These are phyloP conservation scores for Colletotrichum sp. DNA, from an alignment of 2,329 filamentous ascomycete species.

Conservation along the genomic window DNA sequence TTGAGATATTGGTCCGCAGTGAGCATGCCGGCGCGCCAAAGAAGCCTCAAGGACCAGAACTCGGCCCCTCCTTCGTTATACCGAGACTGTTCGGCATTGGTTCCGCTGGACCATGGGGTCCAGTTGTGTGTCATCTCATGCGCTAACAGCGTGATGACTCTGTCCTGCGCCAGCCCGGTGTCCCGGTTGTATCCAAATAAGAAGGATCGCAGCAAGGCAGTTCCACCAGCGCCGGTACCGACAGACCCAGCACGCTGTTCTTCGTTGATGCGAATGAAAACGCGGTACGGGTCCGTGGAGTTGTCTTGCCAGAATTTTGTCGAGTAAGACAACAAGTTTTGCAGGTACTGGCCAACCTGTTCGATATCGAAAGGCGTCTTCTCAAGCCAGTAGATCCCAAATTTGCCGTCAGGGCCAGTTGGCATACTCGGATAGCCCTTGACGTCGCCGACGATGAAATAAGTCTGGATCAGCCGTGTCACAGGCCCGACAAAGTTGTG, in stretches of 20 bases:
- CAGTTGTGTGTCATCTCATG: slow-evolving; percentile 5
- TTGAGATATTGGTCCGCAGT: not conserved
- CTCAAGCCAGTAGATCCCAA: slow-evolving; percentile 3
- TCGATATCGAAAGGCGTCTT: not conserved
- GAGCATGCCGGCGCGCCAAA: not conserved
- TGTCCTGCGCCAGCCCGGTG: not conserved
- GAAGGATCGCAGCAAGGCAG: not conserved
- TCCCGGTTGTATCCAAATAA: not conserved
- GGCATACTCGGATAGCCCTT: not conserved
- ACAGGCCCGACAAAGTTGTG: not conserved
- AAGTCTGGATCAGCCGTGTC: not conserved
- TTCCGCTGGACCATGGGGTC: not conserved
- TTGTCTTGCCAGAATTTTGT: not conserved
- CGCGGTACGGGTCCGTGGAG: not conserved
- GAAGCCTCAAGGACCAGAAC: slow-evolving; percentile 3
- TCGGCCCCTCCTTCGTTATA: slow-evolving; percentile 2
- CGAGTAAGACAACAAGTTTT: not conserved
- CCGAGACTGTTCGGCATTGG: not conserved
- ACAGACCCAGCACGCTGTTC: not conserved
- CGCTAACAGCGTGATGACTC: not conserved
- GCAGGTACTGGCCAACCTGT: not conserved
- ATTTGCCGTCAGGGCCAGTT: not conserved
- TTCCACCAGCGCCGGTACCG: not conserved
- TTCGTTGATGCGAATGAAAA: not conserved
- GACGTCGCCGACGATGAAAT: not conserved